Percentiles rank a stretch among this genome's conserved stretches.
Conservation (phyloP, 106 monocot species). For the Dioscorea dumetorum region DNA sequence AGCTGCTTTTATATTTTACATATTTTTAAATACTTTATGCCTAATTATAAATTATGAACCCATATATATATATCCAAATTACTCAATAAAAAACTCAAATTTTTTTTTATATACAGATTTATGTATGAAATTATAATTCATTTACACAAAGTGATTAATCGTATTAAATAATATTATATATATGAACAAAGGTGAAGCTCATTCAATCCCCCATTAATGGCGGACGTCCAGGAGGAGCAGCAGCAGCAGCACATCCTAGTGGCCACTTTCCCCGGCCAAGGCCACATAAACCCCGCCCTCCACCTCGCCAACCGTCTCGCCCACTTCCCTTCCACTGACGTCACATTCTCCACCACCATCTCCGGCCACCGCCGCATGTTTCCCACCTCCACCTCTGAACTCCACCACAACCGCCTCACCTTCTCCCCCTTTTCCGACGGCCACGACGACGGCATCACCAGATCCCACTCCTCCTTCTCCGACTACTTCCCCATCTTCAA, state of each 20-base stretch:
- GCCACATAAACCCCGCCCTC: conserved; percentile 45
- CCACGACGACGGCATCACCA: conserved; percentile 30
- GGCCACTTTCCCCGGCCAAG: conserved; percentile 25
- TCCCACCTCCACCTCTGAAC: conserved; percentile 8
- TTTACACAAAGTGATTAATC: no score
- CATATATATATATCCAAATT: no score
- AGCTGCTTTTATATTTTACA: no score
- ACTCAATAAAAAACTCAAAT: no score
- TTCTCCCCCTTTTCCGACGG: conserved; percentile 61
- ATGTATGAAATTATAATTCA: no score
- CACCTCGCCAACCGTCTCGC: conserved; percentile 33
- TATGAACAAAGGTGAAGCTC: no score
- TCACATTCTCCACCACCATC: conserved; percentile 31
- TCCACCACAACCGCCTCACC: conserved; percentile 19
- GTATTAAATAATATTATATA: no score
- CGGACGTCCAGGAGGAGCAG: conserved; percentile 13
- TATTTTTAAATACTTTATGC: no score
- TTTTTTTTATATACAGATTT: no score
- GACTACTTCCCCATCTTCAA: conserved; percentile 5
- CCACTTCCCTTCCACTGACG: conserved; percentile 8
- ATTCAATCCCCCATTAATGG: no score
- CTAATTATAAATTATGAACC: no score
- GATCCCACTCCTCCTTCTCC: background rate
- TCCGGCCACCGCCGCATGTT: conserved; percentile 21
- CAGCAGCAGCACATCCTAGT: conserved; percentile 41